Evolutionary conservation across 768 basidiomycete species (phyloP), one percentile per base, ranked within the genome.

Genomic region (Boletus rex-veris): DNA sequence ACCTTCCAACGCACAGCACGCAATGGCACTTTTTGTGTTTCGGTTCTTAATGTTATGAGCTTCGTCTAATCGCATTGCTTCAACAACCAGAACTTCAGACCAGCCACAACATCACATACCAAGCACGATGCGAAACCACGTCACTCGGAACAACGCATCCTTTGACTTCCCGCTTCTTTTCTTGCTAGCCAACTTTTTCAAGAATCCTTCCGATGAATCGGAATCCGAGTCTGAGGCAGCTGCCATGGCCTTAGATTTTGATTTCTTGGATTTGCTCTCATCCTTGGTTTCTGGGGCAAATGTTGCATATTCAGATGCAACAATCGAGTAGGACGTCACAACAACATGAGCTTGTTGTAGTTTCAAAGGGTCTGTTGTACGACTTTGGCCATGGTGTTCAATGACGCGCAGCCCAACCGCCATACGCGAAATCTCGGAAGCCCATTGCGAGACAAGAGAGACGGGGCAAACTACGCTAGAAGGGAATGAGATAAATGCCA

Each of bases 31-130:
- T 64, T 92, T 89, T 0, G 87, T 90, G 35, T 78, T 85, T 46
- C 82, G 77, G 63, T 94, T 92, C 77, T 95, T 96, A 75, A 97
- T 96, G 61, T 88, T 90, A 66, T 97, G 94, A 0, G 94, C 94
- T 64, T 97, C 93, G 64, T 97, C 94, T 90, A 48, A n/a, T 18
- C 43, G 30, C 2, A 11, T 35, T 5, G 33, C 24, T 39, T 39
- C 18, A 33, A 14, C 14, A 18, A 2, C 28, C 11, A 31, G 12
- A 10, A 28, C 33, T 19, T 35, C 8, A 26, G 31, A 19, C 36
- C 3, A 38, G 14, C 5, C 7, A 24, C 11, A 35, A 15, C 6
- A 48, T 14, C 16, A 67, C 71, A 18, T 58, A 92, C 95, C 92
- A 0, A 98, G 80, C 26, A 98, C 88, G 45, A 96, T 77, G 11